These are phyloP conservation scores for Penium margaritaceum DNA, from an alignment of 139 green algal genomes.

Conservation along the genomic window DNA sequence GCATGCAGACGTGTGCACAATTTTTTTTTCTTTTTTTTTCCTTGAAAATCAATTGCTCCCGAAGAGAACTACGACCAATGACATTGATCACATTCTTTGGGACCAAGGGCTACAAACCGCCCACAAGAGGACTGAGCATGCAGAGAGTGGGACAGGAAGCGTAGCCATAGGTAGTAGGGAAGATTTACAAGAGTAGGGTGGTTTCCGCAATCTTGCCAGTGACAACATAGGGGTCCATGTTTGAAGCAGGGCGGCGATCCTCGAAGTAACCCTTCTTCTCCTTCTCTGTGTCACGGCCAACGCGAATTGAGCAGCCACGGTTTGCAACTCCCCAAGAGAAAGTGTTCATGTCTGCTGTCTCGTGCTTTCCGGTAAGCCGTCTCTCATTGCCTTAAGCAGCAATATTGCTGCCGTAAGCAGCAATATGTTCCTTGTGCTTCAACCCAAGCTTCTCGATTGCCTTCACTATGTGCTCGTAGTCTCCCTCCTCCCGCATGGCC, in stretches of 20 bases:
- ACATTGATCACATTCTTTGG: too few species aligned
- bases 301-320: constrained; percentile 85
- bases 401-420: constrained; percentile 60
- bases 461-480: constrained; percentile 70
- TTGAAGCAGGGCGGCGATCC: constrained; percentile 86
- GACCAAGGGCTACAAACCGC: too few species aligned
- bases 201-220: constrained; percentile 65
- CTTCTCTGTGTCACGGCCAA: constrained; percentile 59
- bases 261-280: constrained; percentile 80
- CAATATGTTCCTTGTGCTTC: constrained; percentile 68
- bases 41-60: too few species aligned
- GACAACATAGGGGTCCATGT: constrained; percentile 88
- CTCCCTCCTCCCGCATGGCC: constrained; percentile 50
- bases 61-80: too few species aligned
- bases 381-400: not conserved
- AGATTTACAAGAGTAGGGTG: constrained; percentile 63
- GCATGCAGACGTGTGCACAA: too few species aligned
- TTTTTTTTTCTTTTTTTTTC: too few species aligned
- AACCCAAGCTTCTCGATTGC: constrained; percentile 83
- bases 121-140: too few species aligned
- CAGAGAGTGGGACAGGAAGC: too few species aligned
- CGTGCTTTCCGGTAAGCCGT: constrained; percentile 85
- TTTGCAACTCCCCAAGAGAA: constrained; percentile 96
- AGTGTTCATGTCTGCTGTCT: constrained; percentile 85
- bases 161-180: too few species aligned